Conservation (phyloP, 768 basidiomycete species). For the Pisolithus tinctorius region DNA sequence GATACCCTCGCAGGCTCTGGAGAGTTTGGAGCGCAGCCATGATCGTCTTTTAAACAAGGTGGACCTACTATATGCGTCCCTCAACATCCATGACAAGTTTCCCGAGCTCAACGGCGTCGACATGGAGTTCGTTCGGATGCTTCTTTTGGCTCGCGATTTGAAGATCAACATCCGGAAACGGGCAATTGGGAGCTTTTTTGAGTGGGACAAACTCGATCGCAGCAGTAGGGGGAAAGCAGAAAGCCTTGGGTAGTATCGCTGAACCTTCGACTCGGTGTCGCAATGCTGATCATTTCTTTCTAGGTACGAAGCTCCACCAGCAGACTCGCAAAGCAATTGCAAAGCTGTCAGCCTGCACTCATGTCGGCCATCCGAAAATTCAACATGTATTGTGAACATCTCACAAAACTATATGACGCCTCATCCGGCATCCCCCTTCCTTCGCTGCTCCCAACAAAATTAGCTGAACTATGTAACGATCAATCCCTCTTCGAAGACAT, state of each 20-base stretch:
- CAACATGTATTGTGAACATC: too few species aligned
- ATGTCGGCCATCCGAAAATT: too few species aligned
- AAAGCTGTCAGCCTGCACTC: too few species aligned
- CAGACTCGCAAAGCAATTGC: too few species aligned
- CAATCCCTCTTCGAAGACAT: too few species aligned
- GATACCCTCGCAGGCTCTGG: slow-evolving; percentile 11
- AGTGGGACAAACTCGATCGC: slow-evolving; percentile 31
- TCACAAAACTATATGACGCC: too few species aligned
- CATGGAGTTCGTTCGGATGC: slow-evolving; percentile 23
- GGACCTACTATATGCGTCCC: slow-evolving; percentile 27
- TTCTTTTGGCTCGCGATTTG: slow-evolving; percentile 31
- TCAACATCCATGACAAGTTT: slow-evolving; percentile 27
- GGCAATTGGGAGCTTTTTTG: slow-evolving; percentile 30
- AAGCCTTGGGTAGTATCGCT: slow-evolving; percentile 9
- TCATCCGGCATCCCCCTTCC: too few species aligned
- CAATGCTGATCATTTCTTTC: too few species aligned
- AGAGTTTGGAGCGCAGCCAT: slow-evolving; percentile 17
- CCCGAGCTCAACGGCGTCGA: slow-evolving; percentile 26
- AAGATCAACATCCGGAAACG: slow-evolving; percentile 34
- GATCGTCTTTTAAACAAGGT: slow-evolving; percentile 16
- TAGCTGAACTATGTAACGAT: too few species aligned
- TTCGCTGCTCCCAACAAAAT: too few species aligned
- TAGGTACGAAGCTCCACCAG: too few species aligned
- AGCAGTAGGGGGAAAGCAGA: slow-evolving; percentile 22
- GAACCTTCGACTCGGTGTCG: neutral